Evolutionary conservation across 257 asterid genomes (phyloP), one percentile per base, ranked within the genome.

Genomic region (Agastache rugosa): DNA sequence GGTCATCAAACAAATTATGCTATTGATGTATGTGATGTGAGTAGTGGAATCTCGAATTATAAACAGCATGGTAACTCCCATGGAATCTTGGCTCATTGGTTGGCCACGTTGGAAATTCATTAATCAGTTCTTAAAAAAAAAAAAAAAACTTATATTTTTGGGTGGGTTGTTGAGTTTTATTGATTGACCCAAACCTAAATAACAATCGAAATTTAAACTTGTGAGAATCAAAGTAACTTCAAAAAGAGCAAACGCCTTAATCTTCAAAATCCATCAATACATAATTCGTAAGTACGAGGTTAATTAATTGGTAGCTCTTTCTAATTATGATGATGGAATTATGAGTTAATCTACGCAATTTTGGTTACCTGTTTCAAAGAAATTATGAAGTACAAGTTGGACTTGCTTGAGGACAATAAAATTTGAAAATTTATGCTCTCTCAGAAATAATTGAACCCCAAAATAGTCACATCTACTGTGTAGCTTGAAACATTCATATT

Each of bases 31-130:
- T 63, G 61, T n/a, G 6, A 20, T 63, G 61, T n/a, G 6, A n/a
- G 16, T 53, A 29, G 63, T 71, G 77, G 77, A 72, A 72, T 78
- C 78, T 72, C 2, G 42, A 78, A 48, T 48, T 34, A 20, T 11
- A 48, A n/a, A 47, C 66, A 72, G 8, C 55, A 47, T 17, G 23
- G 53, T 8, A 50, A 44, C 50, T 72, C 70, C 53, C 72, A 39
- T 60, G 31, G 78, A 73, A 73, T 78, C 82, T 67, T 65, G 47
- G 54, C 11, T 66, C 29, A 64, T 45, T 72, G 63, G 63, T 55
- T 11, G 74, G 65, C 63, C 81, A 56, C 41, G 59, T 77, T 55
- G 50, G 64, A 70, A 51, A 41, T 62, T 31, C 71, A 76, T 50
- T 75, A 11, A 8, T 66, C 39, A 27, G n/a, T 50, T 14, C 11